Percentiles rank a stretch among this genome's conserved stretches.
These are phyloP conservation scores for Sporobolomyces roseus DNA, from an alignment of 768 basidiomycete genomes.

Conservation along the genomic window DNA sequence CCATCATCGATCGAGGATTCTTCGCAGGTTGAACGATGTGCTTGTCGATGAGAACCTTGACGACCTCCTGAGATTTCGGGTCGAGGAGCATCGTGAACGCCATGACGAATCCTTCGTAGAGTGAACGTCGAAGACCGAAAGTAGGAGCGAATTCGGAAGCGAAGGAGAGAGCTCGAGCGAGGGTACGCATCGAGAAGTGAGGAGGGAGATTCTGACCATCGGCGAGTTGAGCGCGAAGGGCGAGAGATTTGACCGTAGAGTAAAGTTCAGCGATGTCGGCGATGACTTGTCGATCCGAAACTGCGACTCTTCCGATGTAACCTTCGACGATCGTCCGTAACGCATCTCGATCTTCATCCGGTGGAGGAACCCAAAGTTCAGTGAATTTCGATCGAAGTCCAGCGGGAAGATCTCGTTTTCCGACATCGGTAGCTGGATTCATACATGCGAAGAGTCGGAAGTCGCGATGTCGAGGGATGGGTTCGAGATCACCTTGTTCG, in stretches of 20 bases:
- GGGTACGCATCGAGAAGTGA: constrained; percentile 95
- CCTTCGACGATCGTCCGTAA: constrained; percentile 78
- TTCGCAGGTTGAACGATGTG: constrained; percentile 73
- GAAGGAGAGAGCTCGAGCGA: constrained; percentile 84
- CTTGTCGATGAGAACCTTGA: constrained; percentile 66
- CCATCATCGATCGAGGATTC: constrained; percentile 70
- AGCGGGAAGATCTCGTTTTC: constrained; percentile 92
- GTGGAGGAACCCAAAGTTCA: constrained; percentile 90
- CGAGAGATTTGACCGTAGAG: constrained; percentile 67
- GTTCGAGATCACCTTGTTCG: constrained; percentile 85
- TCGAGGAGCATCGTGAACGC: constrained; percentile 95
- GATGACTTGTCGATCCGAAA: constrained; percentile 79
- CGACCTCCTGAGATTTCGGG: constrained; percentile 62
- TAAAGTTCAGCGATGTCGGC: constrained; percentile 93
- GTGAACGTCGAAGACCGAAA: constrained; percentile 75
- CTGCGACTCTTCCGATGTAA: constrained; percentile 77
- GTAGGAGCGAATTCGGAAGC: constrained; percentile 71
- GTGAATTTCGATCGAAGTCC: constrained; percentile 88
- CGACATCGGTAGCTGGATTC: constrained; percentile 98
- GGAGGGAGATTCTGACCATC: constrained; percentile 90
- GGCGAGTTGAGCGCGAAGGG: constrained; percentile 71
- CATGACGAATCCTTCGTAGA: constrained; percentile 98
- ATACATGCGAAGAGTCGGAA: constrained; percentile 98
- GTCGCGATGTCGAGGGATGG: constrained; percentile 83
- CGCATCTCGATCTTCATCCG: constrained; percentile 86